Conservation (phyloP, 2,329 filamentous ascomycete genomes). For the Cordyceps cateniannulata region DNA sequence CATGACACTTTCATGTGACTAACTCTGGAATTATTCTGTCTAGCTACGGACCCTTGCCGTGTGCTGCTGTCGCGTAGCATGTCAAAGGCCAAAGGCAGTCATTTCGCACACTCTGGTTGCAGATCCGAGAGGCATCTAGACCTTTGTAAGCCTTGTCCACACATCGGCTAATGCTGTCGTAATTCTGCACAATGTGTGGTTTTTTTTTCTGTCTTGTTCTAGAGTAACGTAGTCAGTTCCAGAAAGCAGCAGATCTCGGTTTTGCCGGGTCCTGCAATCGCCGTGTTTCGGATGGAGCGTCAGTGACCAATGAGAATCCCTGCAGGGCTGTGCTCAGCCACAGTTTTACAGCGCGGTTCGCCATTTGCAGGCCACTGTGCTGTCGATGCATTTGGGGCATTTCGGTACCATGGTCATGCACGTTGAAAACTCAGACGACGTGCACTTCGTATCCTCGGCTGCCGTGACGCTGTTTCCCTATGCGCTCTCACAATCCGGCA, state of each 20-base stretch:
- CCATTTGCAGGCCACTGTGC: no score
- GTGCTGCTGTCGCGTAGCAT: no score
- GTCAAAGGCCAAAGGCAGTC: not conserved
- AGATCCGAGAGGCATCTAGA: not conserved
- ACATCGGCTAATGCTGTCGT: not conserved
- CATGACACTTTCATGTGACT: constrained; percentile 6
- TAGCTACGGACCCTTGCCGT: not conserved
- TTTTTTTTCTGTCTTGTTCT: not conserved
- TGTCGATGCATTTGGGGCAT: not conserved
- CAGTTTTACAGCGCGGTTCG: not conserved
- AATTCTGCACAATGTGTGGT: not conserved
- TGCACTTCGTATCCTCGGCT: not conserved
- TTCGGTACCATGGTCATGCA: not conserved
- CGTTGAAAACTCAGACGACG: not conserved
- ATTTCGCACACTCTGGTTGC: not conserved
- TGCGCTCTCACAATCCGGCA: no score
- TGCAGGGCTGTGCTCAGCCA: not conserved
- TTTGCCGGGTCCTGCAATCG: constrained; percentile 8
- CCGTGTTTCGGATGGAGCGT: constrained; percentile 6
- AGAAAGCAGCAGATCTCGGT: constrained; percentile 10
- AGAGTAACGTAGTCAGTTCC: constrained; percentile 1
- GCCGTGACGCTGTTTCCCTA: no score
- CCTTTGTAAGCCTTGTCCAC: not conserved
- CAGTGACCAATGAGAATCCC: constrained; percentile 3
- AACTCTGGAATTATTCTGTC: not conserved